A percentile compares a stretch with the other conserved stretches of the same genome.
Evolutionary conservation across 169 alveolate species (phyloP).

Genomic region (Sarcocystis neurona): DNA sequence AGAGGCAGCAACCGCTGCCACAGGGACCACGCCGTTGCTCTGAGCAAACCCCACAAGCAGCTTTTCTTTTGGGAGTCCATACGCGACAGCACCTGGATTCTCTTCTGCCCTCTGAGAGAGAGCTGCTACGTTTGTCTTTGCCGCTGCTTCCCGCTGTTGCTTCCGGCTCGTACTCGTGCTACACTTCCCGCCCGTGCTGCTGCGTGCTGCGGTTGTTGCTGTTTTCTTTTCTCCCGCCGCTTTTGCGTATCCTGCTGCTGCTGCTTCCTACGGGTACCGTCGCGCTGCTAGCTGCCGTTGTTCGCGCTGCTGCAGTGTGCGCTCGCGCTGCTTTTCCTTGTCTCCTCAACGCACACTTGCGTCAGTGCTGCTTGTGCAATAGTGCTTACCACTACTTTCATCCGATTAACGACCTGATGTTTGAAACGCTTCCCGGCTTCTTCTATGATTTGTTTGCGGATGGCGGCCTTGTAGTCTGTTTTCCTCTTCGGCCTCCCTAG

Average conservation of each 20-base stretch:
- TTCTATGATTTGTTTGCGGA: neutral
- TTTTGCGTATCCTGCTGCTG: neutral
- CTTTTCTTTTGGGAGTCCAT: no score
- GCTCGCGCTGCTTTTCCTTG: no score
- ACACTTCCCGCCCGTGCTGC: neutral
- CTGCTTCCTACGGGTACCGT: neutral
- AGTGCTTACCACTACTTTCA: constrained; percentile 2
- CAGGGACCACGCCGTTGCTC: no score
- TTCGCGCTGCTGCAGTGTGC: neutral
- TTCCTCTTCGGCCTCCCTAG: no score
- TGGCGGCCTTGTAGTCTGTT: neutral
- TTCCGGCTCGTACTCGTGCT: no score
- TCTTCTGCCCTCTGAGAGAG: no score
- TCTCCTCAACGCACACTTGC: no score
- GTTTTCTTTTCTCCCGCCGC: neutral
- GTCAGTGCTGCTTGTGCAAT: neutral
- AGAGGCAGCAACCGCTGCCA: no score
- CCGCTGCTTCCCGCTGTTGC: no score
- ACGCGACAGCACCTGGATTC: no score
- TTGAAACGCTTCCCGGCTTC: constrained; percentile 27
- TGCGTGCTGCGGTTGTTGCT: neutral
- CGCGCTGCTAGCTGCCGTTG: neutral
- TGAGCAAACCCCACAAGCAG: no score
- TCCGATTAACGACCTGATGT: constrained; percentile 12
- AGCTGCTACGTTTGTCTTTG: no score